Base-by-base conservation (phyloP, 192 early-diverging fungal genomes). In the Coemansia asiatica region DNA sequence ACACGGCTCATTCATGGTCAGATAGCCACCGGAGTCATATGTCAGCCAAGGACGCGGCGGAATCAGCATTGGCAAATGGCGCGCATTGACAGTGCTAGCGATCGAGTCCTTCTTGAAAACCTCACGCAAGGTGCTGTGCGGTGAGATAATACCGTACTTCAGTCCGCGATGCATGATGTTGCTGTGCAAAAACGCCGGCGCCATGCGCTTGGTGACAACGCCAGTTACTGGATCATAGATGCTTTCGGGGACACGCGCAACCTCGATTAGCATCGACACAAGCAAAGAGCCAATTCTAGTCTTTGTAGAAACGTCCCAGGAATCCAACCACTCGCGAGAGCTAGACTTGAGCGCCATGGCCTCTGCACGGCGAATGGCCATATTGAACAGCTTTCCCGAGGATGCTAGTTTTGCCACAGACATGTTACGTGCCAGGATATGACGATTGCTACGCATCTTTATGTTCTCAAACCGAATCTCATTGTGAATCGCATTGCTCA, bases 11-110 rank as follows among this genome's bases (percentile, higher is more conserved):
- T 87, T 75, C 18, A 87, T 81, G n/a, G 84, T 85, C 15, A 96
- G 63, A 71, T 96, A 97, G 23, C 95, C 95, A 35, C 96, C 94
- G 23, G 87, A 84, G 33, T 90, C 89, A 66, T 83, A 90, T 1
- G 90, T 87, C 36, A 97, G 69, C 96, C 96, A 98, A 9, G 94
- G 94, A 0, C 88, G 88, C 56, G 96, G 96, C 27, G 86, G 88
- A 12, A 98, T 90, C 23, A 98, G 67, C 96, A 98, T 98, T 23
- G 96, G 96, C 21, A 98, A 78, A n/a, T 90, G 75, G 28, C 90
- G 87, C 1, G 94, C 90, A 44, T 86, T 86, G 15, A 94, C 71
- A 10, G 81, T 79, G 21, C 82, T 83, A 12, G 82, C 74, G 19
- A 90, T 66, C 16, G 85, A 81, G 35, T 89, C 85, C 21, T 60